Percentiles rank a stretch among this genome's conserved stretches.
Conservation (phyloP, 2,329 filamentous ascomycete species). For the Xylariaceae sp. region DNA sequence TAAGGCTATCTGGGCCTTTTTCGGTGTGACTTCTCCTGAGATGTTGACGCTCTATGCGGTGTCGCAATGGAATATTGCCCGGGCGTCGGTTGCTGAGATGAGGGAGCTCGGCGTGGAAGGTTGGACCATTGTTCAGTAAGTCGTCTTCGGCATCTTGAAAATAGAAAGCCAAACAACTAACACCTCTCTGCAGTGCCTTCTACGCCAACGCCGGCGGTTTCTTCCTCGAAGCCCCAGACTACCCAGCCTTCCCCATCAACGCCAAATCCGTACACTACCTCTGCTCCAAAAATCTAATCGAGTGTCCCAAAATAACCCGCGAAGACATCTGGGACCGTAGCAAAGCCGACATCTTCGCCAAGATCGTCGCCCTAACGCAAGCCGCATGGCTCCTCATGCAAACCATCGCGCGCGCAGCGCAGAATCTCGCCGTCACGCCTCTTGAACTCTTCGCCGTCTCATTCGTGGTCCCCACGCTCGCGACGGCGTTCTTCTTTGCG, state of each 20-base stretch:
- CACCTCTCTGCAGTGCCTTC: not conserved
- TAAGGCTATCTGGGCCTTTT: not conserved
- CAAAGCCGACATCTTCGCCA: not conserved
- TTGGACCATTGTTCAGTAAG: not conserved
- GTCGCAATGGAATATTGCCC: not conserved
- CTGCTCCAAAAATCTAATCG: not conserved
- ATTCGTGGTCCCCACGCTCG: not conserved
- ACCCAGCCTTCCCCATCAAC: not conserved
- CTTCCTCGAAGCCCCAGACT: not conserved
- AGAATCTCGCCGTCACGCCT: not conserved
- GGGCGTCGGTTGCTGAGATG: not conserved
- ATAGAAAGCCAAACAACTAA: too few species aligned
- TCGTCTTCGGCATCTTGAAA: too few species aligned
- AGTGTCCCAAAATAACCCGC: not conserved
- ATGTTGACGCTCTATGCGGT: not conserved
- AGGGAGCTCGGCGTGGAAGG: not conserved
- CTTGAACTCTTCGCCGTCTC: not conserved
- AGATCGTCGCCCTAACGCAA: not conserved
- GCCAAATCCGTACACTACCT: not conserved
- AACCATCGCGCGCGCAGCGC: not conserved
- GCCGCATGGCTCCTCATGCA: not conserved
- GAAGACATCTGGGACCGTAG: not conserved
- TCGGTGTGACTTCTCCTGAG: not conserved
- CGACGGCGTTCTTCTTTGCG: not conserved
- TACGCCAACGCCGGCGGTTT: not conserved